phyloP scores from a whole-genome alignment of 257 asterid genomes.

The Solanum chmielewskii region DNA sequence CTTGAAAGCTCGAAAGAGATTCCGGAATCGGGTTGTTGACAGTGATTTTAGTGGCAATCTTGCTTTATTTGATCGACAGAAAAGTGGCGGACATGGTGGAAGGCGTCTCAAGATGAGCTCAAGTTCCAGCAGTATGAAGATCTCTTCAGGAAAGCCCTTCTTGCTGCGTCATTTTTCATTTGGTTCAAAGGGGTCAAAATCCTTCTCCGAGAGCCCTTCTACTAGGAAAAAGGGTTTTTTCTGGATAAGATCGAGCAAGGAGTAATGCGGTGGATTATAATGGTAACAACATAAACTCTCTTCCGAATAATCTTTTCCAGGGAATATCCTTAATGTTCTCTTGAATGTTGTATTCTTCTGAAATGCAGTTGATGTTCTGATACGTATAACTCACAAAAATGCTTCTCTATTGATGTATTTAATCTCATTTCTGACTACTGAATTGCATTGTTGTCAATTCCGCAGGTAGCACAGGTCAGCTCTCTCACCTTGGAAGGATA shows the following conservation, averaged over 20 bases:
- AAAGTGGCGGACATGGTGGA: slow-evolving; percentile 34
- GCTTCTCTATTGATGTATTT: neutral
- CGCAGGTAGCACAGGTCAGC: neutral
- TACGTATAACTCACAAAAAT: neutral
- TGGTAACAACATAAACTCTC: slow-evolving; percentile 13
- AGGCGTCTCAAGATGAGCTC: slow-evolving; percentile 50
- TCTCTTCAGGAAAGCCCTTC: slow-evolving; percentile 52
- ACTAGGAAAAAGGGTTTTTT: slow-evolving; percentile 38
- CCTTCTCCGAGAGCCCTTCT: slow-evolving; percentile 39
- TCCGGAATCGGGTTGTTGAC: slow-evolving; percentile 52
- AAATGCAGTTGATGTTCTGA: neutral
- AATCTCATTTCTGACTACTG: neutral
- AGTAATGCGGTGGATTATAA: slow-evolving; percentile 14
- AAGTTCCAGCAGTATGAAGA: slow-evolving; percentile 66
- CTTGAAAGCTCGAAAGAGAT: slow-evolving; percentile 44
- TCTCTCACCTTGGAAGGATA: neutral
- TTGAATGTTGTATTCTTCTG: neutral
- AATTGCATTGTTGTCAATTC: neutral
- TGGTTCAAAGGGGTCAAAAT: slow-evolving; percentile 46
- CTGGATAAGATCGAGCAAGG: slow-evolving; percentile 71
- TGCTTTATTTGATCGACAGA: slow-evolving; percentile 35
- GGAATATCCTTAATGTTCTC: neutral
- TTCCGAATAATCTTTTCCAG: neutral
- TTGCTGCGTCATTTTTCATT: slow-evolving; percentile 73
- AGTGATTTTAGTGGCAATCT: slow-evolving; percentile 36